phyloP scores from a whole-genome alignment of 768 basidiomycete genomes.

The Amyloporia xantha region DNA sequence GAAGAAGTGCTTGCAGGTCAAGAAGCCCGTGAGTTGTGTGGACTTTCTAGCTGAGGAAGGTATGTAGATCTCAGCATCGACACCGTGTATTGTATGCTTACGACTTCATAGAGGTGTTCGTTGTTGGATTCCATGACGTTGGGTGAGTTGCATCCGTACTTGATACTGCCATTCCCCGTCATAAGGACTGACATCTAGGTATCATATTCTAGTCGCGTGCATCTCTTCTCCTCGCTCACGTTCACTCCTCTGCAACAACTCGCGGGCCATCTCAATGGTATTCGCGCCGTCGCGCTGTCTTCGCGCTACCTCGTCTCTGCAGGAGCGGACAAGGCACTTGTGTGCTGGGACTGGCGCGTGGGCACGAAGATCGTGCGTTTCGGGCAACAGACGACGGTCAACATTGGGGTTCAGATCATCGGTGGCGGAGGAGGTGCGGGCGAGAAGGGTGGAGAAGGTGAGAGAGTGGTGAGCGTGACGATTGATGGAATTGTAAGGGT shows the following conservation, averaged over 20 bases:
- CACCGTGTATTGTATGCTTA: too few species aligned
- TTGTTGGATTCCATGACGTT: conserved; percentile 89
- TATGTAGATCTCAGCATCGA: conserved; percentile 30
- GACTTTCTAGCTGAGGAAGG: conserved; percentile 82
- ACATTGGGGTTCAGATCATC: conserved; percentile 84
- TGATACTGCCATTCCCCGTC: background rate
- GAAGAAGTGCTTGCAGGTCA: conserved; percentile 75
- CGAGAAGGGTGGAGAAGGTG: conserved; percentile 47
- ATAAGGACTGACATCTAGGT: background rate
- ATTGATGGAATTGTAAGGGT: conserved; percentile 89
- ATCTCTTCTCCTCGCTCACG: conserved; percentile 80
- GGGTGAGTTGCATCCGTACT: conserved; percentile 50
- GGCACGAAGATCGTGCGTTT: conserved; percentile 87
- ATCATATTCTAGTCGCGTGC: conserved; percentile 56
- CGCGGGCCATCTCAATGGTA: conserved; percentile 82
- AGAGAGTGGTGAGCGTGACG: conserved; percentile 84
- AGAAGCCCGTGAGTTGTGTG: conserved; percentile 87
- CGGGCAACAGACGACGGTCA: conserved; percentile 89
- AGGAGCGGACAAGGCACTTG: conserved; percentile 64
- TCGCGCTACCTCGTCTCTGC: conserved; percentile 84
- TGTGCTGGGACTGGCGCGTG: conserved; percentile 88
- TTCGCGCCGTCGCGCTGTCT: conserved; percentile 82
- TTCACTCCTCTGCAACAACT: conserved; percentile 81
- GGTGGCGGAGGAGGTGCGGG: conserved; percentile 37
- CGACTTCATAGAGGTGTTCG: conserved; percentile 65